A percentile compares a stretch with the other conserved stretches of the same genome.
Evolutionary conservation across 441 rosid species (phyloP).

Genomic region (Melastoma candidum): DNA sequence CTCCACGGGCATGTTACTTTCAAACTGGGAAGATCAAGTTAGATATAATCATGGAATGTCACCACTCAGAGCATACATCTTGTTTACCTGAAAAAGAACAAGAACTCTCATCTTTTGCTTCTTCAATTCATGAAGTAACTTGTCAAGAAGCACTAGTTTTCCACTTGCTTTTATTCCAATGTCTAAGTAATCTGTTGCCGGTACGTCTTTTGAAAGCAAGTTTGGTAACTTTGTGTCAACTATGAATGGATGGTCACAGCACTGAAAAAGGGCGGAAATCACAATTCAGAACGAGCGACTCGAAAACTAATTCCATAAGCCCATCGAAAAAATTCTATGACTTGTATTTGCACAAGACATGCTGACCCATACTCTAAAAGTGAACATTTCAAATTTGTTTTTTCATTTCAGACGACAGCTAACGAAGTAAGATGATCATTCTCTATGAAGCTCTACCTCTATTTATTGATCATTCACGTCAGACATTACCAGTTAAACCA

Average conservation of each 20-base stretch:
- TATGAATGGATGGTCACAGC: constrained; percentile 87
- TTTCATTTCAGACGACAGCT: too few relatives aligned
- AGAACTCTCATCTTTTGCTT: constrained; percentile 52
- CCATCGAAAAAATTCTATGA: background rate
- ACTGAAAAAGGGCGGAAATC: constrained; percentile 28
- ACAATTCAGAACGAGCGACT: constrained; percentile 19
- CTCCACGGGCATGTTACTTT: too few relatives aligned
- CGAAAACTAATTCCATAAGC: background rate
- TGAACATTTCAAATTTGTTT: too few relatives aligned
- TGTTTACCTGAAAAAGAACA: constrained; percentile 69
- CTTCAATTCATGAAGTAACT: constrained; percentile 58
- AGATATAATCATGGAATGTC: constrained; percentile 1
- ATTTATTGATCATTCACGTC: too few relatives aligned
- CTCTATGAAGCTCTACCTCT: too few relatives aligned
- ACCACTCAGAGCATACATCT: background rate
- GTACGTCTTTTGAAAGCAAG: constrained; percentile 28
- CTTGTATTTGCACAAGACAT: too few relatives aligned
- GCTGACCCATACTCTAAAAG: too few relatives aligned
- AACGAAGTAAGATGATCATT: too few relatives aligned
- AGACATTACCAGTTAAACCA: too few relatives aligned
- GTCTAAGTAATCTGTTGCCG: constrained; percentile 37
- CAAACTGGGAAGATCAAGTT: too few relatives aligned
- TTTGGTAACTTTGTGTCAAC: constrained; percentile 36
- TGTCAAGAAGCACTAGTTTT: constrained; percentile 69
- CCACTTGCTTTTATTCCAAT: constrained; percentile 88